Evolutionary conservation across 1,284 basidiomycete genomes (phyloP), one percentile per base, ranked within the genome.

Genomic region (Ustilago shanxiensis): DNA sequence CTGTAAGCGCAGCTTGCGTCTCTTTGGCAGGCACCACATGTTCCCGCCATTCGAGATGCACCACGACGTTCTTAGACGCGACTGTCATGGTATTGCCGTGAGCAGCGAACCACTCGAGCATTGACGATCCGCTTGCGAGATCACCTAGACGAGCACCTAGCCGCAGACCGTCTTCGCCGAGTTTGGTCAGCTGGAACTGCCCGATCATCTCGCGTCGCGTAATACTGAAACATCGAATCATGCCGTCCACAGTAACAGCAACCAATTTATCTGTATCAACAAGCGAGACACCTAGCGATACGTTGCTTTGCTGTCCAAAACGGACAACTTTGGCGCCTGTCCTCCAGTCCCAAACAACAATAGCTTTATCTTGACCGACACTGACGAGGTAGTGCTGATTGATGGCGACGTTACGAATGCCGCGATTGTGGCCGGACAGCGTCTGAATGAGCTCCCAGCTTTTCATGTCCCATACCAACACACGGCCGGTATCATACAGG

Each of bases 291-390:
- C 94, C 94, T 52, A 95, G 92, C 80, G 93, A 94, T 72, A 95
- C 91, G 16, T 94, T 95, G 31, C 93, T 95, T 87, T 95, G 94
- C 85, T 96, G 94, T 1, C 94, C 94, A 80, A 95, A 95, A 9
- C 93, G 89, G 24, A 95, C 92, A 53, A 95, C 91, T 88, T 95
- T 95, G 33, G 90, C 91, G 2, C 94, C 94, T 1, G 84, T 86
- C 26, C 80, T 13, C 87, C 87, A 88, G 66, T 88, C 87, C 94
- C 94, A 95, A 73, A 93, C 94, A 7, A 95, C 93, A n/a, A 95
- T 89, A 0, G 93, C 94, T 83, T 92, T 92, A 81, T 92, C 92
- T 1, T 93, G 93, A 22, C 94, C 94, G 0, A 94, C 94, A 1
- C 93, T 94, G 37, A 96, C 93, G 18, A 95, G 90, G 82, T 93